Conservation (phyloP, 192 early-diverging fungal species). For the Coemansia sp. region DNA sequence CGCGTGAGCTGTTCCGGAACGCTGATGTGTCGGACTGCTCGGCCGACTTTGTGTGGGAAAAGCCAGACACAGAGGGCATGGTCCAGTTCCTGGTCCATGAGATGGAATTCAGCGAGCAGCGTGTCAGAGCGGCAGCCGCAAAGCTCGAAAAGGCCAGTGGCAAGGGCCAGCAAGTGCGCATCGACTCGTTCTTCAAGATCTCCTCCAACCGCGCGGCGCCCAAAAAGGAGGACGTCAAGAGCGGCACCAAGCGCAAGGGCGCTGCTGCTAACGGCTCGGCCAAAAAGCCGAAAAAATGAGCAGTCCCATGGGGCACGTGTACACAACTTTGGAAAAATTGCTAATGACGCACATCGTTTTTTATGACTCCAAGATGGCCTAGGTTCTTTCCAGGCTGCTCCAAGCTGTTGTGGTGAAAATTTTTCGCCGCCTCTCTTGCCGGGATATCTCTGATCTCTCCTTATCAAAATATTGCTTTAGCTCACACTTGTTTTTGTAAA, state of each 20-base stretch:
- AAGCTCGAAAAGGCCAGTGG: conserved; percentile 77
- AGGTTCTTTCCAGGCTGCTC: background rate
- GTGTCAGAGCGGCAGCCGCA: conserved; percentile 75
- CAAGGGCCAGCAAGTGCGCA: conserved; percentile 82
- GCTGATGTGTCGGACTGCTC: conserved; percentile 76
- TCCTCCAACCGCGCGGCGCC: conserved; percentile 11
- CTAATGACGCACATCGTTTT: conserved; percentile 10
- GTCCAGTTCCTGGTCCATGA: conserved; percentile 89
- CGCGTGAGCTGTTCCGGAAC: conserved; percentile 80
- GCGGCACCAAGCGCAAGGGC: conserved; percentile 22
- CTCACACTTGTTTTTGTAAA: background rate
- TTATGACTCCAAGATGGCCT: background rate
- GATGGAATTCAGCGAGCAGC: conserved; percentile 94
- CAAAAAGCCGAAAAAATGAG: conserved; percentile 24
- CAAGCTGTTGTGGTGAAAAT: background rate
- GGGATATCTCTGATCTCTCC: background rate
- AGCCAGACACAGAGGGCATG: conserved; percentile 76
- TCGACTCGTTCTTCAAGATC: conserved; percentile 88
- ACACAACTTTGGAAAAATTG: background rate
- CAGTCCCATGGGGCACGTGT: background rate
- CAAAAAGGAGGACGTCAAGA: background rate
- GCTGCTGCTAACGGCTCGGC: conserved; percentile 8
- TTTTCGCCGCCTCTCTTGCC: background rate
- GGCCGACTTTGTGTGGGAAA: conserved; percentile 65
- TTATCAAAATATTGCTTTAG: conserved; percentile 1